These are phyloP conservation scores for Coelastrella sp. DNA, from an alignment of 139 green algal species.

Conservation along the genomic window DNA sequence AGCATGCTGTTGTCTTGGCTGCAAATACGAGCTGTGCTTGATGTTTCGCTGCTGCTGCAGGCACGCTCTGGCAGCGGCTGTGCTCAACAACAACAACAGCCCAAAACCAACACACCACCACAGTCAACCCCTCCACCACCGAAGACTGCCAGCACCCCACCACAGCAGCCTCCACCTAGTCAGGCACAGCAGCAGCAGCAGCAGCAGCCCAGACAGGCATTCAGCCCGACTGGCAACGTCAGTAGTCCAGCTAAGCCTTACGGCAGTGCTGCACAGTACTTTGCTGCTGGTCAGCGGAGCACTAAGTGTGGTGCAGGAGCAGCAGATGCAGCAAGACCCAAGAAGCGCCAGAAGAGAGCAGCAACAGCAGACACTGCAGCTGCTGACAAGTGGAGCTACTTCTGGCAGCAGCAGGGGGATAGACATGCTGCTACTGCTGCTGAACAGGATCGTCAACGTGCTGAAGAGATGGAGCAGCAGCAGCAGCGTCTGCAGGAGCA, in stretches of 20 bases:
- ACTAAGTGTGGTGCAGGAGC: neutral
- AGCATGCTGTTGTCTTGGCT: too few relatives aligned
- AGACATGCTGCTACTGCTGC: neutral
- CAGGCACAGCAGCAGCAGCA: slow-evolving; percentile 24
- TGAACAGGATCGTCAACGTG: neutral
- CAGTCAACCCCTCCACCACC: neutral
- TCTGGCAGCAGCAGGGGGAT: slow-evolving; percentile 18
- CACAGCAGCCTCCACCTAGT: neutral
- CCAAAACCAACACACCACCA: neutral
- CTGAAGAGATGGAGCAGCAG: neutral
- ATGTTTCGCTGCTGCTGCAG: neutral
- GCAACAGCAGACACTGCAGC: slow-evolving; percentile 10
- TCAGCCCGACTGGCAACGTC: too few relatives aligned
- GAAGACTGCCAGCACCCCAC: neutral
- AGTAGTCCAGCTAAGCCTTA: neutral
- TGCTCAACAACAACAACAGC: neutral
- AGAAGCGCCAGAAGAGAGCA: neutral
- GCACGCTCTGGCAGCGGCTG: neutral
- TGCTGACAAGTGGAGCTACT: neutral
- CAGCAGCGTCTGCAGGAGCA: slow-evolving; percentile 26
- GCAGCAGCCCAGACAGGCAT: too few relatives aligned
- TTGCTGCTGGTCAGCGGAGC: neutral
- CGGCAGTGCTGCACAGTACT: neutral
- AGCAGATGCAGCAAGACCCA: neutral
- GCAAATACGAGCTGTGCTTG: too few relatives aligned